phyloP scores from a whole-genome alignment of 2,329 filamentous ascomycete genomes.

The Aspergillus phoenicis region DNA sequence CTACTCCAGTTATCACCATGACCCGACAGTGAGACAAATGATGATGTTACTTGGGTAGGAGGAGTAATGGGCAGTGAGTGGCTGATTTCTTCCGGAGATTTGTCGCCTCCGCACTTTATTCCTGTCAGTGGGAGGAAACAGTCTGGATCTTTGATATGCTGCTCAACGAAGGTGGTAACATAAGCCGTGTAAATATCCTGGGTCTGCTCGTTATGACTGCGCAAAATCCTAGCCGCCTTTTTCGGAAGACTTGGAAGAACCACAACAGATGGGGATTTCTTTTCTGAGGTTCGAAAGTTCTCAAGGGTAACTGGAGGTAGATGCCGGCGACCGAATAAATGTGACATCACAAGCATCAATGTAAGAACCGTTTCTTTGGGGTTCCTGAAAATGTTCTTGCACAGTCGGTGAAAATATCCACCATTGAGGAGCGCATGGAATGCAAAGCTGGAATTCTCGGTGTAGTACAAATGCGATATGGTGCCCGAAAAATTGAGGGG shows the following conservation, averaged over 20 bases:
- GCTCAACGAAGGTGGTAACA: constrained; percentile 67
- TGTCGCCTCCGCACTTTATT: constrained; percentile 43
- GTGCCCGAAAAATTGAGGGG: constrained; percentile 73
- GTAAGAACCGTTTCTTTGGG: constrained; percentile 56
- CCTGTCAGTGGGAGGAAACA: constrained; percentile 61
- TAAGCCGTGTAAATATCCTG: constrained; percentile 69
- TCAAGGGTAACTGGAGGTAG: constrained; percentile 50
- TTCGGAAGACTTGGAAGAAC: constrained; percentile 66
- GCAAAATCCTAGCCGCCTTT: constrained; percentile 59
- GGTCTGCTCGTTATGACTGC: constrained; percentile 66
- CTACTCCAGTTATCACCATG: constrained; percentile 64
- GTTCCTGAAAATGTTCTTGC: constrained; percentile 57
- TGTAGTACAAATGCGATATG: constrained; percentile 74
- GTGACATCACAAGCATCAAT: constrained; percentile 69
- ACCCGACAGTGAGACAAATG: constrained; percentile 73
- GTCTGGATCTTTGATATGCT: constrained; percentile 62
- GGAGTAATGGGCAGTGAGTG: neutral
- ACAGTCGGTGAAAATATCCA: constrained; percentile 70
- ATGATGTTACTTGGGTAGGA: constrained; percentile 56
- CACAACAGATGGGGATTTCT: constrained; percentile 64
- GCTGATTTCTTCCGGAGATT: constrained; percentile 8
- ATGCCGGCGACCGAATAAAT: constrained; percentile 65
- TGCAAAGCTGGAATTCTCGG: constrained; percentile 73
- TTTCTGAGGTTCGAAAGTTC: constrained; percentile 47
- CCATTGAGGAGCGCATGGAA: constrained; percentile 73